phyloP scores from a whole-genome alignment of 1,139 yeast species.

The Yamadazyma siamensis region DNA sequence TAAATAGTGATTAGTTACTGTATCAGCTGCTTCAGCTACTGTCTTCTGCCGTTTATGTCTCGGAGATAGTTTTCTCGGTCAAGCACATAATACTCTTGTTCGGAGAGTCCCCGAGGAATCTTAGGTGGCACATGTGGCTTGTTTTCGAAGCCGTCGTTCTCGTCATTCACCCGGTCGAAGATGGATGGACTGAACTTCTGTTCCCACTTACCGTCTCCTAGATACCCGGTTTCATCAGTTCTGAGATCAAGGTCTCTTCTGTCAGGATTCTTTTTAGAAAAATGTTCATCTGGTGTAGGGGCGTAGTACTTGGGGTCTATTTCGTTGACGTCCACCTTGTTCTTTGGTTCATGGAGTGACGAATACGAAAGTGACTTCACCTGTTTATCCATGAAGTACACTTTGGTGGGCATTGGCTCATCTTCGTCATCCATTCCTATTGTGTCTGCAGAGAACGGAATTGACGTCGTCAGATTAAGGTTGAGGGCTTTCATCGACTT shows the following conservation, averaged over 20 bases:
- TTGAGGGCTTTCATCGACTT: constrained; percentile 6
- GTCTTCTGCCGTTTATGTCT: constrained; percentile 41
- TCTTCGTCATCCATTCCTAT: constrained; percentile 34
- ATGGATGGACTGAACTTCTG: constrained; percentile 39
- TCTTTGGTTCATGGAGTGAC: constrained; percentile 17
- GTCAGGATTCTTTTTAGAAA: constrained; percentile 15
- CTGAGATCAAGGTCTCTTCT: constrained; percentile 24
- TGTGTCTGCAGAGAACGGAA: constrained; percentile 47
- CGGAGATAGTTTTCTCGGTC: constrained; percentile 41
- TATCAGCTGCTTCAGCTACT: constrained; percentile 12
- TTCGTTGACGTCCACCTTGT: constrained; percentile 27
- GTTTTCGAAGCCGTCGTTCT: constrained; percentile 22
- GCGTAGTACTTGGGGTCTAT: constrained; percentile 46
- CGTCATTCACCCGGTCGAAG: constrained; percentile 30
- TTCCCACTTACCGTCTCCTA: constrained; percentile 39
- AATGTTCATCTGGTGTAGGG: constrained; percentile 45
- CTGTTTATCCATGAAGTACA: constrained; percentile 33
- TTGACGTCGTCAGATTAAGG: constrained; percentile 17
- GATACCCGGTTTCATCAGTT: constrained; percentile 30
- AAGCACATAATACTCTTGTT: constrained; percentile 45
- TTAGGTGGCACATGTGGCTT: constrained; percentile 53
- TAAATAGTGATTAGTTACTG: too few relatives aligned
- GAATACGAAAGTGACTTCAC: constrained; percentile 27
- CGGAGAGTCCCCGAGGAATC: constrained; percentile 49
- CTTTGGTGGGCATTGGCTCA: constrained; percentile 31